Percentiles rank a stretch among this genome's conserved stretches.
Conservation (phyloP, 2,329 filamentous ascomycete species). For the Plectosphaerella cucumerina region DNA sequence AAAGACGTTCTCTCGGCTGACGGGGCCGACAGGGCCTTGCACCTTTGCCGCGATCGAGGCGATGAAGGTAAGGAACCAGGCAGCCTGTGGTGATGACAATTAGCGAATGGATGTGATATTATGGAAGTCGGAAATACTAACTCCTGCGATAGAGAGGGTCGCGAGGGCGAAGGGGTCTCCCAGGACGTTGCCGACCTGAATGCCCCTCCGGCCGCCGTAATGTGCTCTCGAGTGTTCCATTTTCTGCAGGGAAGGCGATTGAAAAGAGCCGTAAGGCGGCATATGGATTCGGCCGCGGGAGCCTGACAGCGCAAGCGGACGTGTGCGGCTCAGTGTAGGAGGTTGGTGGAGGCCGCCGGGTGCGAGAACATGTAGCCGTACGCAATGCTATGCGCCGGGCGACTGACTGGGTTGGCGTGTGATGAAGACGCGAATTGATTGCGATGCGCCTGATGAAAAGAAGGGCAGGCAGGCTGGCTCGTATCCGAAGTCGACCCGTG, state of each 20-base stretch:
- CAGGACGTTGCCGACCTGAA: slow-evolving; percentile 83
- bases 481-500: too few relatives aligned
- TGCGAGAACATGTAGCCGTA: too few relatives aligned
- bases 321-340: too few relatives aligned
- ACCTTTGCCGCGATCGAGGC: slow-evolving; percentile 71
- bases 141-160: slow-evolving; percentile 85
- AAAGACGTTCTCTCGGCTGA: slow-evolving; percentile 39
- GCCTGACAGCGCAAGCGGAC: neutral
- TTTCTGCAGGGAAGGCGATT: slow-evolving; percentile 73
- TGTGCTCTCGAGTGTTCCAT: slow-evolving; percentile 66
- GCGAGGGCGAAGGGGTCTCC: slow-evolving; percentile 95
- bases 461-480: too few relatives aligned
- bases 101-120: slow-evolving; percentile 11
- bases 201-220: slow-evolving; percentile 49
- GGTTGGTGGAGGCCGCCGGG: too few relatives aligned
- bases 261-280: slow-evolving; percentile 69
- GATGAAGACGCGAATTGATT: too few relatives aligned
- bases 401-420: slow-evolving; percentile 5
- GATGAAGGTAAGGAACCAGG: slow-evolving; percentile 92
- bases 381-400: too few relatives aligned
- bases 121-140: slow-evolving; percentile 32
- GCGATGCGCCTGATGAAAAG: too few relatives aligned
- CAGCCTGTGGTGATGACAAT: slow-evolving; percentile 56
- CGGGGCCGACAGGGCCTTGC: slow-evolving; percentile 30
- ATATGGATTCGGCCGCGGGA: slow-evolving; percentile 44